These are phyloP conservation scores for Pseudophaeomoniella oleicola DNA, from an alignment of 2,329 filamentous ascomycete genomes.

Conservation along the genomic window DNA sequence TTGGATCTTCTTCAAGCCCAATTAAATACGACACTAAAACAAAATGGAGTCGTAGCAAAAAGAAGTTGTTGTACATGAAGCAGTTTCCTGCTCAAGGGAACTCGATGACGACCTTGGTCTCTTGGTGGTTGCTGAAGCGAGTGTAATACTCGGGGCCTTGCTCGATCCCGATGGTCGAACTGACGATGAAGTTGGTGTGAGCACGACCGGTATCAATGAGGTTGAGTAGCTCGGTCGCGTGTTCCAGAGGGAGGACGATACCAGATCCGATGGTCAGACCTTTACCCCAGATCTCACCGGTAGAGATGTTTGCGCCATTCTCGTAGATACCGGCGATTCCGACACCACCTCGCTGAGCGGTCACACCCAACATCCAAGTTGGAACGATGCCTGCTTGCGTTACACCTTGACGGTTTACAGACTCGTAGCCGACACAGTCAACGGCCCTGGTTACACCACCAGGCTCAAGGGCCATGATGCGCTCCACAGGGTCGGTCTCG, in stretches of 20 bases:
- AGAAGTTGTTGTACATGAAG: too few relatives aligned
- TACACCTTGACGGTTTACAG: constrained; percentile 7
- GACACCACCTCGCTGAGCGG: not conserved
- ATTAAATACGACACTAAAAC: too few relatives aligned
- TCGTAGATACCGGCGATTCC: not conserved
- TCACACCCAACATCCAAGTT: not conserved
- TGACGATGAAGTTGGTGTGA: constrained; percentile 1
- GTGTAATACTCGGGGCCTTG: constrained; percentile 1
- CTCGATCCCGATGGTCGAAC: not conserved
- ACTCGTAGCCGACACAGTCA: constrained; percentile 11
- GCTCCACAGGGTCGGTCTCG: constrained; percentile 32
- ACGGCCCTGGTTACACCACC: constrained; percentile 4
- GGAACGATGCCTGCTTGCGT: constrained; percentile 1
- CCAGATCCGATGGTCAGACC: not conserved
- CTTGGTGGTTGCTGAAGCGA: not conserved
- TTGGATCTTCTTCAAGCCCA: too few relatives aligned
- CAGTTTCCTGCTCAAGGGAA: too few relatives aligned
- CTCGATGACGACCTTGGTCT: constrained; percentile 1
- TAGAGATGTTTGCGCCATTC: not conserved
- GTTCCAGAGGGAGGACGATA: not conserved
- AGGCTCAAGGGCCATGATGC: constrained; percentile 4
- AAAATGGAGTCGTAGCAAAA: too few relatives aligned
- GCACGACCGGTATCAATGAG: constrained; percentile 1
- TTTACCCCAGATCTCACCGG: not conserved
- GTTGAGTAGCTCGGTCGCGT: not conserved